Conservation (phyloP, 176 grass and related monocot species). For the Dactylis glomerata region DNA sequence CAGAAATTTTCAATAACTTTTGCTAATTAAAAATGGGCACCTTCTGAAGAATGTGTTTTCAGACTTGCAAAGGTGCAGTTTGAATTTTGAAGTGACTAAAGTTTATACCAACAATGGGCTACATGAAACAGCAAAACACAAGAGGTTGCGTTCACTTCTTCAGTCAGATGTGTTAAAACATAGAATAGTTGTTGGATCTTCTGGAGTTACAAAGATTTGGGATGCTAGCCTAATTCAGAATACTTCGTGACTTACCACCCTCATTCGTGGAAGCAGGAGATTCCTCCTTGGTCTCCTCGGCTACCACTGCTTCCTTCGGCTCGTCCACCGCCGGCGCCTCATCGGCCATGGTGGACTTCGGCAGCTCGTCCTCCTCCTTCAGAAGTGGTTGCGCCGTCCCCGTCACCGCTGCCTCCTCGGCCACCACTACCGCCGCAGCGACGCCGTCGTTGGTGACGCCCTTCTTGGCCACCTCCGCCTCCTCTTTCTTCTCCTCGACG, state of each 20-base stretch:
- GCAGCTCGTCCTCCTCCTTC: slow-evolving; percentile 22
- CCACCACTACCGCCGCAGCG: background rate
- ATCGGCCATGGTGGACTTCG: slow-evolving; percentile 27
- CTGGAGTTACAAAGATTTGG: background rate
- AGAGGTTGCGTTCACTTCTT: too few relatives aligned
- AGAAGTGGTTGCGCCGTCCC: background rate
- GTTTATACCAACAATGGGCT: background rate
- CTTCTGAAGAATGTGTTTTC: background rate
- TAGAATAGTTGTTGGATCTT: background rate
- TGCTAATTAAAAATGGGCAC: too few relatives aligned
- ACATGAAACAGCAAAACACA: background rate
- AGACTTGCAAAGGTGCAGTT: background rate
- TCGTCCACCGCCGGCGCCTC: background rate
- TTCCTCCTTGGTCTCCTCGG: background rate
- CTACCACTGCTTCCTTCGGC: background rate
- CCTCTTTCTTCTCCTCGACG: background rate
- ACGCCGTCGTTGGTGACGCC: background rate
- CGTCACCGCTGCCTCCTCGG: background rate
- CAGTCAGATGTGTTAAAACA: background rate
- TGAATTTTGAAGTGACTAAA: background rate
- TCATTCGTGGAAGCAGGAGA: slow-evolving; percentile 15
- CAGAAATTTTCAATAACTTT: background rate
- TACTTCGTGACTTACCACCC: background rate
- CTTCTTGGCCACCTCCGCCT: background rate
- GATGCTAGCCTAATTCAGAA: background rate